Base-by-base conservation (phyloP, 129 eudicot genomes). In the Oenanthe sinensis region DNA sequence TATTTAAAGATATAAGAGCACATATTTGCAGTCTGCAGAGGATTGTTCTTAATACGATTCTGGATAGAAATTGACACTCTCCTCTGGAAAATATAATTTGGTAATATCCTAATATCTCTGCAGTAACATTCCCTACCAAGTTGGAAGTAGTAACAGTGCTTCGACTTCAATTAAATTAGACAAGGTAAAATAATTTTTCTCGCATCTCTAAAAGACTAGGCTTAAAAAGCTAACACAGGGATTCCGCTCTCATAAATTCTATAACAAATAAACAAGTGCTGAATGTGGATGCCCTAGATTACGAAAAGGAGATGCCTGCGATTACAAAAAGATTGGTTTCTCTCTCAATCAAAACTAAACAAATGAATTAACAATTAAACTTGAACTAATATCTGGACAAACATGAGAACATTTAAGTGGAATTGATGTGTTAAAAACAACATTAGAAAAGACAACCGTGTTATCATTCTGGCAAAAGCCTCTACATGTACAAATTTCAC, bases 401-500 rank as follows among this genome's bases (percentile, higher is more conserved):
- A 39, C 44, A 39, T 40, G 48, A 70, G 75, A 70, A 39, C n/a
- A 39, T 70, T 4, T 6, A 20, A 70, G 28, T 39, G 13, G 30
- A 69, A 70, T 33, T 70, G 22, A 1, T 37, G 43, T 70, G 20
- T 7, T 5, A 71, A n/a, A n/a, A n/a, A 71, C 7, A 8, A 71
- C 75, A 71, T 71, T 19, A 36, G 28, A 40, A 42, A 40, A 4
- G 30, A 39, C 47, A 42, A 7, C 45, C 8, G 16, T 17, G 19
- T 72, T 43, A 42, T 20, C 52, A 22, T 39, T 40, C 37, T 39
- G 47, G 48, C 12, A 70, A 70, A 22, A 16, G 54, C 33, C 52
- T 71, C 52, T 71, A 71, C 17, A 2, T 4, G 14, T 55, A 76
- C 71, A 77, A 76, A 40, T 37, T 54, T 54, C 71, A 76, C 63